Evolutionary conservation across 1,139 yeast species (phyloP).

Genomic region (Hanseniaspora sp.): DNA sequence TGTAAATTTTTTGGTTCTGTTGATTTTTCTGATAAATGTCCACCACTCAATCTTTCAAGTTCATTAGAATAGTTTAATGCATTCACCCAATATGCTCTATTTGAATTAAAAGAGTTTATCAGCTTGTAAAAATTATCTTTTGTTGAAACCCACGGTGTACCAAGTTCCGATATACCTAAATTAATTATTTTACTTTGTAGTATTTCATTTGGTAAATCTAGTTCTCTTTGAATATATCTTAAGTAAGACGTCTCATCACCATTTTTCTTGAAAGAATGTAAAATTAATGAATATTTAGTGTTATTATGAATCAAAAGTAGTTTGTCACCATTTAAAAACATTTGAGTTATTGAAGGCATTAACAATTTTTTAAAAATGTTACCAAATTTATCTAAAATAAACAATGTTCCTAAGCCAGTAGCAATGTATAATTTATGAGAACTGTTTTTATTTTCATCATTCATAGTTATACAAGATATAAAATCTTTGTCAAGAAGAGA

Average conservation of each 20-base stretch:
- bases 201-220: not conserved
- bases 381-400: slow-evolving; percentile 6
- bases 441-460: not conserved
- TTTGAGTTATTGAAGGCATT: not conserved
- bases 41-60: slow-evolving; percentile 6
- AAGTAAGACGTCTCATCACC: not conserved
- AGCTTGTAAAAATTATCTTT: slow-evolving; percentile 3
- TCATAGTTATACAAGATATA: not conserved
- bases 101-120: slow-evolving; percentile 6
- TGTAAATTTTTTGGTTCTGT: not conserved
- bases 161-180: slow-evolving; percentile 4
- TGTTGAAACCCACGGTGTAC: slow-evolving; percentile 13
- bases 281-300: not conserved
- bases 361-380: slow-evolving; percentile 2
- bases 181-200: not conserved
- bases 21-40: not conserved
- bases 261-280: slow-evolving; percentile 1
- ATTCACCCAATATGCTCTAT: slow-evolving; percentile 12
- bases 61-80: slow-evolving; percentile 5
- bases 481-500: not conserved
- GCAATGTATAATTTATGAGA: slow-evolving; percentile 3
- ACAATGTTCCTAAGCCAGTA: not conserved
- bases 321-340: slow-evolving; percentile 6
- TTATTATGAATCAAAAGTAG: slow-evolving; percentile 1
- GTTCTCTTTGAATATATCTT: slow-evolving; percentile 1